These are phyloP conservation scores for Eucalyptus caleyi DNA, from an alignment of 345 rosid genomes.

Conservation along the genomic window DNA sequence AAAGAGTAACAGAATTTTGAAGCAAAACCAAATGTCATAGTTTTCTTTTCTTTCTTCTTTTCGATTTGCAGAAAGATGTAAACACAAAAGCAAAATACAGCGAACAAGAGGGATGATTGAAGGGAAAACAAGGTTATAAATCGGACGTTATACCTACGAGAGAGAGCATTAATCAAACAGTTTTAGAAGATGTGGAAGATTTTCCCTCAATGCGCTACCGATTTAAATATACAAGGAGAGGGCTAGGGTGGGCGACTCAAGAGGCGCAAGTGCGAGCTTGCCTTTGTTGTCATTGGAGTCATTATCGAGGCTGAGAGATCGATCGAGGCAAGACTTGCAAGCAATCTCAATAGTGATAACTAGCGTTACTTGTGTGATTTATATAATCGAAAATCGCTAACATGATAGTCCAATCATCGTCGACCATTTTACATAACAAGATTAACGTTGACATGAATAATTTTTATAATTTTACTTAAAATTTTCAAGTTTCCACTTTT, in stretches of 20 bases:
- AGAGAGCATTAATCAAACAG: neutral
- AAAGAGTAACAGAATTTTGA: neutral
- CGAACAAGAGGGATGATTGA: neutral
- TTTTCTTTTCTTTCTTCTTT: neutral
- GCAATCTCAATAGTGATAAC: fast-evolving
- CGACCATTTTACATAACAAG: fast-evolving
- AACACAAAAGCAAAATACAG: neutral
- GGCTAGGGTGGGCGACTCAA: neutral
- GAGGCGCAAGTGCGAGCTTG: fast-evolving
- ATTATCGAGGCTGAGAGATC: fast-evolving
- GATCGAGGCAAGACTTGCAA: neutral
- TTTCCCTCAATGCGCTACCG: fast-evolving
- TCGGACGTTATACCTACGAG: fast-evolving
- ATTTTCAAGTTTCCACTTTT: too few relatives aligned
- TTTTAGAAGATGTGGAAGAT: neutral
- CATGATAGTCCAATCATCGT: too few relatives aligned
- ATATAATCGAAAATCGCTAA: fast-evolving
- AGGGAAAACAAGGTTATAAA: fast-evolving
- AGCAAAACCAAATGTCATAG: neutral
- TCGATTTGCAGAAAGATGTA: neutral
- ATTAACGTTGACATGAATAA: fast-evolving
- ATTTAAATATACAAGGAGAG: neutral
- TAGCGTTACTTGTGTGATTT: neutral
- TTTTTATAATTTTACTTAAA: too few relatives aligned
- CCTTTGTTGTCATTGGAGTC: fast-evolving